Percentiles rank a stretch among this genome's conserved stretches.
Evolutionary conservation across 2,329 filamentous ascomycete genomes (phyloP).

Genomic region (Simplicillium sp.): DNA sequence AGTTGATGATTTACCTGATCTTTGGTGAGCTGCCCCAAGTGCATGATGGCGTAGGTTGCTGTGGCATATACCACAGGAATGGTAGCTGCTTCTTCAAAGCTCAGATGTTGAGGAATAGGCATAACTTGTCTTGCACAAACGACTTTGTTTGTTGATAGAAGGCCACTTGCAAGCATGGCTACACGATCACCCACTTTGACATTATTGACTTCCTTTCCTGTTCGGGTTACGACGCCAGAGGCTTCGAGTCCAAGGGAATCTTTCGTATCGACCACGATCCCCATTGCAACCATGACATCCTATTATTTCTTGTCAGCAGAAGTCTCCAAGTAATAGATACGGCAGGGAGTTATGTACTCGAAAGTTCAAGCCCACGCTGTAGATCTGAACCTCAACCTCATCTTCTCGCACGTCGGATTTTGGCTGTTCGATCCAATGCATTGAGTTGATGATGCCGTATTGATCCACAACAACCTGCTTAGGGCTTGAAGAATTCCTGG

Average conservation of each 20-base stretch:
- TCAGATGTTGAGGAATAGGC: slow-evolving; percentile 22
- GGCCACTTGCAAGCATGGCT: slow-evolving; percentile 5
- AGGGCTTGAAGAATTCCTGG: background rate
- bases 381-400: slow-evolving; percentile 8
- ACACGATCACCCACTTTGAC: slow-evolving; percentile 10
- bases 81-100: slow-evolving; percentile 22
- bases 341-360: background rate
- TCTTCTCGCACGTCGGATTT: background rate
- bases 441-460: slow-evolving; percentile 3
- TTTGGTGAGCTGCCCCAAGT: background rate
- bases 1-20: background rate
- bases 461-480: slow-evolving; percentile 6
- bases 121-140: background rate
- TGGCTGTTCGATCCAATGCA: slow-evolving; percentile 9
- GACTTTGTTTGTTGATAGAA: slow-evolving; percentile 1
- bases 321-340: background rate
- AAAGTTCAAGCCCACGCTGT: slow-evolving; percentile 3
- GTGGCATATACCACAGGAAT: slow-evolving; percentile 1
- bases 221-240: slow-evolving; percentile 11
- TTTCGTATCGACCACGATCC: slow-evolving; percentile 5
- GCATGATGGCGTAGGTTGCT: slow-evolving; percentile 1
- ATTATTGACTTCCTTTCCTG: slow-evolving; percentile 5
- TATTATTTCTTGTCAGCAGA: slow-evolving; percentile 4
- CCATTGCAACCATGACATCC: slow-evolving; percentile 12
- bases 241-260: slow-evolving; percentile 10